Conservation (phyloP, 768 basidiomycete genomes). For the Naganishia vaughanmartiniae region DNA sequence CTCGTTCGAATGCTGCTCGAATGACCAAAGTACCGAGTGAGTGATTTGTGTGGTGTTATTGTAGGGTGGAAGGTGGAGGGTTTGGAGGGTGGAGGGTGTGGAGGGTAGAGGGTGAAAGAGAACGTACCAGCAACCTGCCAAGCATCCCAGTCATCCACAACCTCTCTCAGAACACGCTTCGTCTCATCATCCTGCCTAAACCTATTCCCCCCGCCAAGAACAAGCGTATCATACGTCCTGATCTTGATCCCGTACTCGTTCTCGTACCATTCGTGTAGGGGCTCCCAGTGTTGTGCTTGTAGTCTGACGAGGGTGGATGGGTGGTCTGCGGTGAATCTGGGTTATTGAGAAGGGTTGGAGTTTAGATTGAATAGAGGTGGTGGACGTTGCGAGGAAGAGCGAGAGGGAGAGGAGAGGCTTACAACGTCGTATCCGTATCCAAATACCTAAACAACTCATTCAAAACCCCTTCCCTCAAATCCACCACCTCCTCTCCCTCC, state of each 20-base stretch:
- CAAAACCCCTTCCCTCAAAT: conserved; percentile 63
- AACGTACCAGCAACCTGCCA: conserved; percentile 86
- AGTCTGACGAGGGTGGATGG: conserved; percentile 72
- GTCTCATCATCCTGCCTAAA: conserved; percentile 70
- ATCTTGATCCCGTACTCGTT: conserved; percentile 68
- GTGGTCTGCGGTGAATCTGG: conserved; percentile 76
- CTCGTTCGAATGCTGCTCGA: conserved; percentile 77
- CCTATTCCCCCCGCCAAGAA: conserved; percentile 70
- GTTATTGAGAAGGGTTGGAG: background rate
- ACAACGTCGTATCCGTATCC: conserved; percentile 75
- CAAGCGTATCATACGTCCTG: conserved; percentile 43
- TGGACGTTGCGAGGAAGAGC: no score
- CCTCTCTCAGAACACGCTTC: conserved; percentile 59
- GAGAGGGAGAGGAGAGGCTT: conserved; percentile 20
- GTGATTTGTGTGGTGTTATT: background rate
- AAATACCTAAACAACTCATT: conserved; percentile 74
- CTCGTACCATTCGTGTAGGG: conserved; percentile 75
- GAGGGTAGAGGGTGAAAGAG: background rate
- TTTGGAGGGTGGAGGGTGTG: no score
- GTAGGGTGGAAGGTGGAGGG: no score
- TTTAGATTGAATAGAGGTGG: background rate
- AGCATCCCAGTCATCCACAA: conserved; percentile 65
- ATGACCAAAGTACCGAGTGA: background rate
- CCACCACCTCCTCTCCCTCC: conserved; percentile 1
- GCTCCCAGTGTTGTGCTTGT: conserved; percentile 82